These are phyloP conservation scores for Spathaspora sp. DNA, from an alignment of 1,139 yeast species.

Conservation along the genomic window DNA sequence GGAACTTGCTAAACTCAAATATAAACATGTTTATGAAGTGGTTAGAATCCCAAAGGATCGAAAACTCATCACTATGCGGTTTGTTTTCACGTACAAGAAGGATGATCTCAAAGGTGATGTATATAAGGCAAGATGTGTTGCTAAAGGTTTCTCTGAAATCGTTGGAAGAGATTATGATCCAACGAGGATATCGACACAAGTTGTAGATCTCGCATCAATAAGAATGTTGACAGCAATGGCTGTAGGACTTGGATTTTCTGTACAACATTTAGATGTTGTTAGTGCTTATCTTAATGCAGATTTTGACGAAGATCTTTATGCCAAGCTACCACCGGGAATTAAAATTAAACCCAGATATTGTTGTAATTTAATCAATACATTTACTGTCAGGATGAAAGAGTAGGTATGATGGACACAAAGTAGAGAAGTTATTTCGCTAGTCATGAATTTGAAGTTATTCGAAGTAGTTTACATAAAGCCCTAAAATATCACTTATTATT, in stretches of 20 bases:
- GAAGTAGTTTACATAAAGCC: no score
- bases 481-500: no score
- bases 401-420: no score
- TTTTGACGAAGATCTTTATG: not conserved
- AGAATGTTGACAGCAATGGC: not conserved
- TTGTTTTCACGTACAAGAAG: not conserved
- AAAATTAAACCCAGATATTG: no score
- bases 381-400: no score
- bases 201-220: not conserved
- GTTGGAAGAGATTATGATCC: not conserved
- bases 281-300: not conserved
- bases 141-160: not conserved
- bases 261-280: not conserved
- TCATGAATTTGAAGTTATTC: no score
- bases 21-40: not conserved
- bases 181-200: not conserved
- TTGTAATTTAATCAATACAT: no score
- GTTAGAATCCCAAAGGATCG: not conserved
- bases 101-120: not conserved
- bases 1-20: not conserved
- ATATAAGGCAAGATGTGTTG: not conserved
- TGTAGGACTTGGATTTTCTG: not conserved
- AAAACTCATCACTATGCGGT: not conserved
- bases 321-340: no score
- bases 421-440: no score